Percentiles rank a stretch among this genome's conserved stretches.
phyloP scores from a whole-genome alignment of 2,329 filamentous ascomycete genomes.

The Aspergillus quadrilineatus region DNA sequence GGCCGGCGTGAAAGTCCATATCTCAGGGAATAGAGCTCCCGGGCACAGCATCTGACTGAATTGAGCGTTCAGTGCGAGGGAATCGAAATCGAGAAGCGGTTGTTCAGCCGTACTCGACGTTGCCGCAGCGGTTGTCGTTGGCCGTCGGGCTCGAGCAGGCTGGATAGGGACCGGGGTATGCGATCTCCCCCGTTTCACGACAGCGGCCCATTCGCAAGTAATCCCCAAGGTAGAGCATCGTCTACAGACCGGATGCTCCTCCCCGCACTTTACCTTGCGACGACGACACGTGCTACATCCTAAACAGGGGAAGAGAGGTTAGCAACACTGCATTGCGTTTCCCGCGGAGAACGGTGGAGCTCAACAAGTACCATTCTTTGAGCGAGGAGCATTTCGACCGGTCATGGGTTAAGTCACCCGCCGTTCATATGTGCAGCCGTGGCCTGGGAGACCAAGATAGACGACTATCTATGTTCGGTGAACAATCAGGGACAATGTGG shows the following conservation, averaged over 20 bases:
- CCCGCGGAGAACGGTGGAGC: constrained; percentile 10
- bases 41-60: constrained; percentile 16
- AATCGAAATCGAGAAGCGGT: constrained; percentile 8
- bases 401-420: constrained; percentile 29
- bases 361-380: constrained; percentile 35
- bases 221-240: constrained; percentile 34
- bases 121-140: constrained; percentile 1
- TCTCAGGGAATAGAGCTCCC: constrained; percentile 12
- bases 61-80: constrained; percentile 7
- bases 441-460: constrained; percentile 6
- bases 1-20: constrained; percentile 17
- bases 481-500: not conserved
- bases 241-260: constrained; percentile 35
- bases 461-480: not conserved
- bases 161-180: constrained; percentile 27
- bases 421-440: constrained; percentile 2
- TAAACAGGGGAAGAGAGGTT: constrained; percentile 14
- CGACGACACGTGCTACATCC: constrained; percentile 42
- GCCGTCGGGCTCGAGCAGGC: constrained; percentile 13
- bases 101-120: constrained; percentile 1
- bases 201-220: constrained; percentile 35
- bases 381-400: constrained; percentile 40
- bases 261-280: constrained; percentile 38
- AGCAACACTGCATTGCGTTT: constrained; percentile 8
- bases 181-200: constrained; percentile 28